A percentile compares a stretch with the other conserved stretches of the same genome.
Conservation (phyloP, 2,329 filamentous ascomycete genomes). For the Cryphonectria radicalis region DNA sequence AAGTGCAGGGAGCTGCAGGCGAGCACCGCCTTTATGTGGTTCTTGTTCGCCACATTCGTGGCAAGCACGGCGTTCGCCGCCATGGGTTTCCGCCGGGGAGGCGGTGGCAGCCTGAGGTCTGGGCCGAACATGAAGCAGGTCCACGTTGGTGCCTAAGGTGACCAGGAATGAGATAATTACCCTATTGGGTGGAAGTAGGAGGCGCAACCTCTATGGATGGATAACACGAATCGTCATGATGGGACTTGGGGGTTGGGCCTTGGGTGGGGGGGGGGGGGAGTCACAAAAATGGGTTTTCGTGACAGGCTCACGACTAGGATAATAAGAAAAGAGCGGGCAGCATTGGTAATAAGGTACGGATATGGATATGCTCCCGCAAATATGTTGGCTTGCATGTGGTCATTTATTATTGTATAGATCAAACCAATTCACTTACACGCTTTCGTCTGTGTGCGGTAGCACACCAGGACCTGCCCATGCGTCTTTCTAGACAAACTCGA, state of each 20-base stretch:
- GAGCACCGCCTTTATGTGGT: slow-evolving; percentile 77
- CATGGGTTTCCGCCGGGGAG: slow-evolving; percentile 55
- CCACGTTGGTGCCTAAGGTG: slow-evolving; percentile 47
- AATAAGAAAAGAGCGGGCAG: slow-evolving; percentile 7
- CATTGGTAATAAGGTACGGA: slow-evolving; percentile 1
- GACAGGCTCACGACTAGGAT: background rate
- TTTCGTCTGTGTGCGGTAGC: too few relatives aligned
- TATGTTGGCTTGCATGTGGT: slow-evolving; percentile 4
- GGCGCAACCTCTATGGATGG: slow-evolving; percentile 2
- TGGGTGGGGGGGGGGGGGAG: background rate
- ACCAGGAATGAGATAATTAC: background rate
- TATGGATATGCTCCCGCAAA: background rate
- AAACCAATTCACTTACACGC: background rate
- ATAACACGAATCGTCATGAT: slow-evolving; percentile 16
- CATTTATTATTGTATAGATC: background rate
- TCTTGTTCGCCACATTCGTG: slow-evolving; percentile 68
- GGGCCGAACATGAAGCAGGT: slow-evolving; percentile 61
- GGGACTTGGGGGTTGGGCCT: background rate
- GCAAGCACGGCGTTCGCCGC: slow-evolving; percentile 61
- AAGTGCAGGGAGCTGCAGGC: slow-evolving; percentile 79
- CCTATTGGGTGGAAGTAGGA: background rate
- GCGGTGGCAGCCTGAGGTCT: slow-evolving; percentile 50
- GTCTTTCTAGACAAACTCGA: background rate
- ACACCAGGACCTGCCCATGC: background rate
- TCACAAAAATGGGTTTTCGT: background rate